A percentile compares a stretch with the other conserved stretches of the same genome.
Evolutionary conservation across 441 rosid species (phyloP).

Genomic region (Aleurites moluccanus): DNA sequence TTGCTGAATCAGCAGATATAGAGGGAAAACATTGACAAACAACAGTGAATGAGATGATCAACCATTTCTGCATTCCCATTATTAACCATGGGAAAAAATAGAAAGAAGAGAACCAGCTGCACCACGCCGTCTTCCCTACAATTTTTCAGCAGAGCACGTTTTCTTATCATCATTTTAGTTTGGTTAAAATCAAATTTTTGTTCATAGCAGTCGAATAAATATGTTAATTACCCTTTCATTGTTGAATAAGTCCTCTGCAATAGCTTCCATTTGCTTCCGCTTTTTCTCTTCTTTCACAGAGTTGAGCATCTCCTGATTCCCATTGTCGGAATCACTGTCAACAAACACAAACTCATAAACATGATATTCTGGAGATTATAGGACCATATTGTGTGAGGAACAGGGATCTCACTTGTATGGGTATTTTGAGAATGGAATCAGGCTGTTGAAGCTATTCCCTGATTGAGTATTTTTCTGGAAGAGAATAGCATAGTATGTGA

Average conservation of each 20-base stretch:
- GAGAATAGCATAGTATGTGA: constrained; percentile 4
- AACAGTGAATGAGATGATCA: not conserved
- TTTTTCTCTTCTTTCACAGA: constrained; percentile 76
- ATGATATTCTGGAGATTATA: constrained; percentile 3
- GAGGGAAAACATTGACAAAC: not conserved
- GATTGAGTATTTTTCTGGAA: constrained; percentile 55
- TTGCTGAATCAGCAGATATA: not conserved
- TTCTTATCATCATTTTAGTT: not conserved
- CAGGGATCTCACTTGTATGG: constrained; percentile 69
- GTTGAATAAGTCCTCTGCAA: constrained; percentile 84
- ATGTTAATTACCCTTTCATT: constrained; percentile 55
- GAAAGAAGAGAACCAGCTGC: constrained; percentile 54
- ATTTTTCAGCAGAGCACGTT: not conserved
- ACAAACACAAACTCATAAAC: constrained; percentile 12
- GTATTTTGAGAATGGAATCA: constrained; percentile 83
- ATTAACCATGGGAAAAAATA: constrained; percentile 38
- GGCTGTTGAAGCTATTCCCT: constrained; percentile 85
- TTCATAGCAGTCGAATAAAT: not conserved
- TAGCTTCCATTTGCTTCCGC: constrained; percentile 84
- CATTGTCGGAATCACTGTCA: constrained; percentile 53
- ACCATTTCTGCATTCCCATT: not conserved
- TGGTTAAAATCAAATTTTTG: not conserved
- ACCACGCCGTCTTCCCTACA: constrained; percentile 69
- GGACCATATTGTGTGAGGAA: constrained; percentile 15
- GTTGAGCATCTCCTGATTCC: constrained; percentile 47